Base-by-base conservation (phyloP, 108 stramenopile species). In the Cylindrotheca fusiformis region DNA sequence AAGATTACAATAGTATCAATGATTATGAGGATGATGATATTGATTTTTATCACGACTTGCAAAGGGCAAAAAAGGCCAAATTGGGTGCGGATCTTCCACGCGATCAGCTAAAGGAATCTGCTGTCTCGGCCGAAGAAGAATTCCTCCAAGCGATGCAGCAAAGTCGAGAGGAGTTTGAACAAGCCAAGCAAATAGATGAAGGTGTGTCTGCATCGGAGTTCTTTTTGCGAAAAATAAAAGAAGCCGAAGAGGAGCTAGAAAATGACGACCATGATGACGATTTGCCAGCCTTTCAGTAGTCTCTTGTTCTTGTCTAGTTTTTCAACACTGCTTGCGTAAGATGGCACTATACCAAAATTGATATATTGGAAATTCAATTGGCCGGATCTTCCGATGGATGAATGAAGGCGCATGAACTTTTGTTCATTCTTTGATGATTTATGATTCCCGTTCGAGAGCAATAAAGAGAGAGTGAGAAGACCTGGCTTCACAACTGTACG, bases 231-330 rank as follows among this genome's bases (percentile, higher is more conserved):
- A 5, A 27, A 22, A 58, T 58, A 23, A 27, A 31, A 32, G 65
- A 65, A 45, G 65, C 41, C 21, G 52, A 55, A 26, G 54, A 55
- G 54, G 65, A 65, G 36, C 36, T 41, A 10, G 6, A 14, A 14
- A 41, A 41, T 41, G 36, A 41, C 10, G 36, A 41, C 36, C 10
- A 10, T 14, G 36, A 41, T 41, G 36, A 41, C 14, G 36, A 41
- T 41, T 6, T n/a, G n/a, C n/a, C n/a, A n/a, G n/a, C n/a, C n/a
- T n/a, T n/a, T n/a, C n/a, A n/a, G n/a, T n/a, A n/a, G n/a, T n/a
- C n/a, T n/a, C n/a, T n/a, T n/a, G n/a, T n/a, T n/a, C n/a, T n/a
- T n/a, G n/a, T n/a, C n/a, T n/a, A n/a, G n/a, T n/a, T n/a, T n/a
- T n/a, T n/a, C n/a, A n/a, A n/a, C n/a, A n/a, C n/a, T n/a, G n/a